Evolutionary conservation across 202 grass and related monocot genomes (phyloP), one percentile per base, ranked within the genome.

Genomic region (Setaria viridis): DNA sequence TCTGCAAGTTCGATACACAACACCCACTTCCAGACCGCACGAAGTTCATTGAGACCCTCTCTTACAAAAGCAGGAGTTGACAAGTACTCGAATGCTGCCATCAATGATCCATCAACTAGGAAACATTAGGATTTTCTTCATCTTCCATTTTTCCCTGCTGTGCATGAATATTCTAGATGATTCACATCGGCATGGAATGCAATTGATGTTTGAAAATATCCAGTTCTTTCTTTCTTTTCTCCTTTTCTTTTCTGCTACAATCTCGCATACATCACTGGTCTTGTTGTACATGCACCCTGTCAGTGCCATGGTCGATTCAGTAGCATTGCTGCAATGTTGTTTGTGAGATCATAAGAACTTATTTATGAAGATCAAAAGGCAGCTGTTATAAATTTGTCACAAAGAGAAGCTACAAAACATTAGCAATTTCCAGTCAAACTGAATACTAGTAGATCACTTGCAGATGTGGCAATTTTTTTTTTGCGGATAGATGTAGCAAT

Each of bases 1-100:
- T 87, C 82, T 57, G 79, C 87, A 19, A 73, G 60, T 89, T 89
- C 11, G 3, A 77, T 92, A 59, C 12, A 60, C 60, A 73, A 69
- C 54, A 74, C 21, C 39, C 90, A 98, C 77, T 95, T 95, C 79
- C 77, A 89, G 75, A 66, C 83, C 0, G 89, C 93, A 21, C 81
- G 58, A 87, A 85, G 74, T 84, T 92, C 86, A 4, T 58, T 95
- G 64, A 86, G 74, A 62, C 88, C 93, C 15, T 89, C 91, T 10
- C 81, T 98, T 68, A 91, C 91, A 51, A 90, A 92, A 92, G 69
- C 86, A 87, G 33, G 89, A 37, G 68, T 95, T 75, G 89, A 93
- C 7, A 51, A 92, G 74, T 91, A 95, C 46, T 85, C 86, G 62
- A 76, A 74, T 59, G 87, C 87, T 1, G 51, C 74, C 55, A 84